Percentiles rank a stretch among this genome's conserved stretches.
Conservation (phyloP, 2,329 filamentous ascomycete genomes). For the Cercospora nicotianae region DNA sequence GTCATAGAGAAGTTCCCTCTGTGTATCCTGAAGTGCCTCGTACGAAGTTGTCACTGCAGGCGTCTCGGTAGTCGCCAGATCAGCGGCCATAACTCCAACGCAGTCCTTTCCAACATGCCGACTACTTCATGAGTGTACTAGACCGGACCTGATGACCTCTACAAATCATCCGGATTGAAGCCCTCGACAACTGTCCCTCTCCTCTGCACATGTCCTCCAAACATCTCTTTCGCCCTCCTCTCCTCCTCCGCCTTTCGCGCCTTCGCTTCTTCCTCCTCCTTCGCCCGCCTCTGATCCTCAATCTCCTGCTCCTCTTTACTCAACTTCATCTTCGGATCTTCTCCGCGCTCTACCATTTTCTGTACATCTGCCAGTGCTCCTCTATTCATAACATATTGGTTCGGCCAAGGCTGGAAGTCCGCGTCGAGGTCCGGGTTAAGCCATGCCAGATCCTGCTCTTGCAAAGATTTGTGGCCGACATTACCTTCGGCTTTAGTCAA, state of each 20-base stretch:
- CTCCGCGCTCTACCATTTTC: conserved; percentile 60
- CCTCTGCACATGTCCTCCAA: conserved; percentile 18
- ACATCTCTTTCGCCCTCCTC: conserved; percentile 21
- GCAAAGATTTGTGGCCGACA: conserved; percentile 32
- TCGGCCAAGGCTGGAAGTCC: conserved; percentile 73
- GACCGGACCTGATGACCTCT: neutral
- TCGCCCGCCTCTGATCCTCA: conserved; percentile 37
- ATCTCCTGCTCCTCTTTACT: conserved; percentile 48
- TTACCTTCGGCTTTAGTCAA: conserved; percentile 18
- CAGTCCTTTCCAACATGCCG: neutral
- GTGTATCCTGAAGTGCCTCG: neutral
- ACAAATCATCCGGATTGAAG: conserved; percentile 40
- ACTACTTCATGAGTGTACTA: neutral
- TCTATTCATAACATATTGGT: conserved; percentile 65
- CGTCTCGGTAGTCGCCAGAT: neutral
- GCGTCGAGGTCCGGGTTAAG: conserved; percentile 48
- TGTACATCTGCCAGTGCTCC: conserved; percentile 66
- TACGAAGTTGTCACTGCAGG: neutral
- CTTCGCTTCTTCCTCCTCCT: conserved; percentile 45
- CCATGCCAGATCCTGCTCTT: conserved; percentile 41
- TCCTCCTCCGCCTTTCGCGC: conserved; percentile 34
- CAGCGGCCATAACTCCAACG: neutral
- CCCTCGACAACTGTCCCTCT: conserved; percentile 32
- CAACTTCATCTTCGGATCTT: conserved; percentile 54
- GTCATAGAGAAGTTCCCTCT: neutral